A percentile compares a stretch with the other conserved stretches of the same genome.
Conservation (phyloP, 768 basidiomycete species). For the Hericium coralloides region DNA sequence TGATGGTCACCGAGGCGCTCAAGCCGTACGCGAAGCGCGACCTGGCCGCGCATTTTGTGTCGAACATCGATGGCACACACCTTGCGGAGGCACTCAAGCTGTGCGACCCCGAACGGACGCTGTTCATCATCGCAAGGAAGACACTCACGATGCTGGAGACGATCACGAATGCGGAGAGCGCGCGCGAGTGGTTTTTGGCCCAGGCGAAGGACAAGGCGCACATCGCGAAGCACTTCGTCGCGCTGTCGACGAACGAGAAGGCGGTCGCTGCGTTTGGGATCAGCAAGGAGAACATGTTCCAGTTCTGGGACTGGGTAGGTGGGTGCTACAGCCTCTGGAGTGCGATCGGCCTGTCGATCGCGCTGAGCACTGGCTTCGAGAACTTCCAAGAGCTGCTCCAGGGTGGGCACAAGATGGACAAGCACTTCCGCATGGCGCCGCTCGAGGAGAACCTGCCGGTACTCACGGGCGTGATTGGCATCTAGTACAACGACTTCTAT, state of each 20-base stretch:
- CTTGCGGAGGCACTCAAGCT: slow-evolving; percentile 76
- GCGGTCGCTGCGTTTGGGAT: slow-evolving; percentile 94
- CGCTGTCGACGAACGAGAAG: slow-evolving; percentile 91
- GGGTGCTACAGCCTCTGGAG: slow-evolving; percentile 98
- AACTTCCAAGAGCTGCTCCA: slow-evolving; percentile 85
- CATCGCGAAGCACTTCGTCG: slow-evolving; percentile 98
- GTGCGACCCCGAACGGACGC: slow-evolving; percentile 84
- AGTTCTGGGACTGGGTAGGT: slow-evolving; percentile 99
- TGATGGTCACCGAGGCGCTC: slow-evolving; percentile 98
- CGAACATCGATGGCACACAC: slow-evolving; percentile 98
- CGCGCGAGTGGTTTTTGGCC: slow-evolving; percentile 90
- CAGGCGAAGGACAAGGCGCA: slow-evolving; percentile 84
- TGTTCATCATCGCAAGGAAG: slow-evolving; percentile 97
- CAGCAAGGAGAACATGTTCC: slow-evolving; percentile 90
- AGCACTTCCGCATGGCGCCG: slow-evolving; percentile 85
- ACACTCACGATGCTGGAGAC: slow-evolving; percentile 99
- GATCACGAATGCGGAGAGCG: slow-evolving; percentile 94
- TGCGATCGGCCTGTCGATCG: slow-evolving; percentile 93
- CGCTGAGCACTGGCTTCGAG: slow-evolving; percentile 86
- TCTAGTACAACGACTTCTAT: slow-evolving; percentile 99
- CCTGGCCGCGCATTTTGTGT: slow-evolving; percentile 81
- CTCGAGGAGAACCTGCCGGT: slow-evolving; percentile 90
- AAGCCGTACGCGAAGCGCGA: slow-evolving; percentile 89
- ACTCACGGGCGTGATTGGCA: slow-evolving; percentile 80
- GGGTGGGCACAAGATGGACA: slow-evolving; percentile 97